phyloP scores from a whole-genome alignment of 1,284 basidiomycete genomes.

The Vanrija pseudolonga region DNA sequence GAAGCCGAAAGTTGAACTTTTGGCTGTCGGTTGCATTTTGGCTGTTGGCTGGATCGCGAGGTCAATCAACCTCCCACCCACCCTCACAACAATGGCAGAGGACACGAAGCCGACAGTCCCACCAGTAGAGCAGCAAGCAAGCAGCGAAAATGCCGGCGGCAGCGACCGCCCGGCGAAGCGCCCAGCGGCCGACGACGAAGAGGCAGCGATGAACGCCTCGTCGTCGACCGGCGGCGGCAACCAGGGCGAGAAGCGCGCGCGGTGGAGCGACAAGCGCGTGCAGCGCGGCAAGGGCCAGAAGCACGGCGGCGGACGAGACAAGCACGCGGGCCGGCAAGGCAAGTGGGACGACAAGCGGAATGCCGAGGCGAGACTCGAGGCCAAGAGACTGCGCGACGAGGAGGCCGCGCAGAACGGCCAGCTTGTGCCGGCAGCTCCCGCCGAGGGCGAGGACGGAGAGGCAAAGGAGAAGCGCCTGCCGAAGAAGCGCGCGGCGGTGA shows the following conservation, averaged over 20 bases:
- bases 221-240: not conserved
- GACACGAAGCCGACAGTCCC: not conserved
- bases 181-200: conserved; percentile 3
- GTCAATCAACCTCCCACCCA: not conserved
- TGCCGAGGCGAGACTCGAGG: not conserved
- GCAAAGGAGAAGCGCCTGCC: conserved; percentile 47
- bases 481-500: conserved; percentile 56
- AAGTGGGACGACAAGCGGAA: conserved; percentile 1
- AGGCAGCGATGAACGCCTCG: conserved; percentile 12
- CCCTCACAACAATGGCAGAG: not conserved
- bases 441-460: conserved; percentile 10
- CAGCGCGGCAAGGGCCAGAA: conserved; percentile 1
- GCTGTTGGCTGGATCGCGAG: too few relatives aligned
- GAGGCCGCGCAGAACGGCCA: conserved; percentile 7
- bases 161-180: not conserved
- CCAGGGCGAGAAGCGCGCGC: not conserved
- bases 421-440: not conserved
- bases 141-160: not conserved
- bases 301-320: conserved; percentile 1
- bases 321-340: not conserved
- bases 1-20: not conserved
- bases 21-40: too few relatives aligned
- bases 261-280: not conserved
- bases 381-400: conserved; percentile 2
- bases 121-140: not conserved